phyloP scores from a whole-genome alignment of 805 yeast species.

The Metschnikowia anglica region DNA sequence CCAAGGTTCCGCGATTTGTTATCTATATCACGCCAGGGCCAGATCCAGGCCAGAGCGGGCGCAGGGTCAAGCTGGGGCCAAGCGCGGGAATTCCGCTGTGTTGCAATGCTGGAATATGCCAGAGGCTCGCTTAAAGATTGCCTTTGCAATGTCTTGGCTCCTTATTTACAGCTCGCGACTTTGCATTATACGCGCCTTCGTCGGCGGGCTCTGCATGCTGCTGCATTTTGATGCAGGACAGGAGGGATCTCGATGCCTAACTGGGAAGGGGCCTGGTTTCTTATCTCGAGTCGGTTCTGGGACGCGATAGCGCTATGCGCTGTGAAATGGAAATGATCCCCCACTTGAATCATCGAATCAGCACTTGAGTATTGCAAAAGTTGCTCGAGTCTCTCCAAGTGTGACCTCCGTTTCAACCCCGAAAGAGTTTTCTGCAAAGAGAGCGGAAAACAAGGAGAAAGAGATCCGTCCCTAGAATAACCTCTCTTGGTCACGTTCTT shows the following conservation, averaged over 20 bases:
- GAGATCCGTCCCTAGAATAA: not conserved
- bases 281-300: slow-evolving; percentile 10
- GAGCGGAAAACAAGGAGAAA: not conserved
- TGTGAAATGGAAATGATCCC: not conserved
- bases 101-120: too few species aligned
- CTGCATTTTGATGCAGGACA: slow-evolving; percentile 6
- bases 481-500: too few species aligned
- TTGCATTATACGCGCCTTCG: too few species aligned
- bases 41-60: too few species aligned
- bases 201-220: slow-evolving; percentile 1
- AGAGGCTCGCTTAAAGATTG: too few species aligned
- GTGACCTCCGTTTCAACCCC: not conserved
- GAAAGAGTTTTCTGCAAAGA: not conserved
- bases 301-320: slow-evolving; percentile 6
- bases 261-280: slow-evolving; percentile 12
- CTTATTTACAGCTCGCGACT: too few species aligned
- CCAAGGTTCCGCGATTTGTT: too few species aligned
- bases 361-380: not conserved
- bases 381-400: not conserved
- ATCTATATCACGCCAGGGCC: too few species aligned
- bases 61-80: too few species aligned
- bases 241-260: slow-evolving; percentile 15
- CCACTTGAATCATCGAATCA: slow-evolving; percentile 2
- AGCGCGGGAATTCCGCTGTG: too few species aligned
- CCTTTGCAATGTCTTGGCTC: too few species aligned